Percentiles rank a stretch among this genome's conserved stretches.
These are phyloP conservation scores for Arthrobotrys musiformis DNA, from an alignment of 2,329 filamentous ascomycete species.

Conservation along the genomic window DNA sequence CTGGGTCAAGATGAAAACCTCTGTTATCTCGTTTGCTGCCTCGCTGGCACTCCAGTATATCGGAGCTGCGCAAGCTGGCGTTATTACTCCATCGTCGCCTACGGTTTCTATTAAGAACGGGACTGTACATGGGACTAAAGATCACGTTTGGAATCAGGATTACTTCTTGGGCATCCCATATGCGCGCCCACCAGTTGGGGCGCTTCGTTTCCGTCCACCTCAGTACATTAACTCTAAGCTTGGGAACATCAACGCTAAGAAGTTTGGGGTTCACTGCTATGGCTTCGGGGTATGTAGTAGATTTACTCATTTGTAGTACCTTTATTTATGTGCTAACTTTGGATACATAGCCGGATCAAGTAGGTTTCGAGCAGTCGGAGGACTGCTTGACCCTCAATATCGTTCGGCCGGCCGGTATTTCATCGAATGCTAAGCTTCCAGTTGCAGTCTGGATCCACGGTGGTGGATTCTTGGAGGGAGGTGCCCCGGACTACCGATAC, in stretches of 20 bases:
- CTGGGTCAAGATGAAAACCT: constrained; percentile 29
- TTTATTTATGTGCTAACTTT: constrained; percentile 6
- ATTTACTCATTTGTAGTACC: constrained; percentile 9
- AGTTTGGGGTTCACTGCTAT: constrained; percentile 60
- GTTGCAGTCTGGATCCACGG: constrained; percentile 62
- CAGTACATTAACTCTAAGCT: constrained; percentile 59
- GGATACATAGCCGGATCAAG: constrained; percentile 52
- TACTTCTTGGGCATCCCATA: constrained; percentile 70
- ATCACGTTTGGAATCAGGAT: constrained; percentile 65
- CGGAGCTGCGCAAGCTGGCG: not conserved
- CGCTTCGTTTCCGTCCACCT: constrained; percentile 65
- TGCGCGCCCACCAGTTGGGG: constrained; percentile 68
- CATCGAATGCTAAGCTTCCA: constrained; percentile 55
- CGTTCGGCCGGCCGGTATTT: constrained; percentile 58
- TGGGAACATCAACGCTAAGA: constrained; percentile 58
- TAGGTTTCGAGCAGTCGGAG: constrained; percentile 55
- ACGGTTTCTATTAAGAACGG: constrained; percentile 64
- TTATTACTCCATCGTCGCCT: constrained; percentile 56
- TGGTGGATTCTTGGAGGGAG: constrained; percentile 68
- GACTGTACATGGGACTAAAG: constrained; percentile 65
- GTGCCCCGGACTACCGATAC: constrained; percentile 69
- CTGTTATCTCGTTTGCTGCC: constrained; percentile 17
- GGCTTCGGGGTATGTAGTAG: constrained; percentile 60
- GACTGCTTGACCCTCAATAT: constrained; percentile 62
- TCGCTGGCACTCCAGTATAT: constrained; percentile 34